A percentile compares a stretch with the other conserved stretches of the same genome.
Conservation (phyloP, 73 alveolate genomes). For the Symbiodinium natans region DNA sequence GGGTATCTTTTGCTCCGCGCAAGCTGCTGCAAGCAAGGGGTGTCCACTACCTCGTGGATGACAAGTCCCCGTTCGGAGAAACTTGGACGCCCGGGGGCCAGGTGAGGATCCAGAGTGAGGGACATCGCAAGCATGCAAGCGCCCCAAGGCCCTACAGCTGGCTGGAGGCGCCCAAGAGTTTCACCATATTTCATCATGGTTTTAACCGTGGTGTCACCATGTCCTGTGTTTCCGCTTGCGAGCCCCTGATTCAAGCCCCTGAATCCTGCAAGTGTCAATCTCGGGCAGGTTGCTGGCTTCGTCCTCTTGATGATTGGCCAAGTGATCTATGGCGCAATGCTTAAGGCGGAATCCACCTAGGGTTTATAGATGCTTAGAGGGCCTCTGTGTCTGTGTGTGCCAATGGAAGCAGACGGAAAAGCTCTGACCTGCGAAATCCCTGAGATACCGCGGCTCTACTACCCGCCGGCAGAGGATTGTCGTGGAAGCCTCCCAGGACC, state of each 20-base stretch:
- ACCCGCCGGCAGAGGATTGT: conserved; percentile 72
- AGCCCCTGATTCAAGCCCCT: no score
- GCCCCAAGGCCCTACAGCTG: not conserved
- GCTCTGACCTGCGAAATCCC: not conserved
- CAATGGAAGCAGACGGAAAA: not conserved
- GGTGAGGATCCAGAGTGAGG: no score
- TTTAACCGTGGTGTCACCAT: not conserved
- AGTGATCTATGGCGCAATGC: conserved; percentile 81
- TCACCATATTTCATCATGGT: no score
- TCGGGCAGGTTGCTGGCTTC: conserved; percentile 37
- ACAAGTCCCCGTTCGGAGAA: conserved; percentile 39
- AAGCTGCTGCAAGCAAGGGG: conserved; percentile 14
- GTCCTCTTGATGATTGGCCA: conserved; percentile 70
- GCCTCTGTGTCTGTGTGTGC: not conserved
- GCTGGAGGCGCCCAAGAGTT: not conserved
- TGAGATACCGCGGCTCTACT: conserved; percentile 84
- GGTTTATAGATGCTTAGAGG: not conserved
- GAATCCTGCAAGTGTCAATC: no score
- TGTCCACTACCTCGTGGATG: conserved; percentile 60
- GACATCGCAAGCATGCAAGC: no score
- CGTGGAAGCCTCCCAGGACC: not conserved
- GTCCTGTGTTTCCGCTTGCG: no score
- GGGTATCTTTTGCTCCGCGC: not conserved
- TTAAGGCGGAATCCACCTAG: not conserved
- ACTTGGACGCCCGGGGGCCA: conserved; percentile 28